Base-by-base conservation (phyloP, 1,139 yeast genomes). In the Sugiyamaella castrensis region DNA sequence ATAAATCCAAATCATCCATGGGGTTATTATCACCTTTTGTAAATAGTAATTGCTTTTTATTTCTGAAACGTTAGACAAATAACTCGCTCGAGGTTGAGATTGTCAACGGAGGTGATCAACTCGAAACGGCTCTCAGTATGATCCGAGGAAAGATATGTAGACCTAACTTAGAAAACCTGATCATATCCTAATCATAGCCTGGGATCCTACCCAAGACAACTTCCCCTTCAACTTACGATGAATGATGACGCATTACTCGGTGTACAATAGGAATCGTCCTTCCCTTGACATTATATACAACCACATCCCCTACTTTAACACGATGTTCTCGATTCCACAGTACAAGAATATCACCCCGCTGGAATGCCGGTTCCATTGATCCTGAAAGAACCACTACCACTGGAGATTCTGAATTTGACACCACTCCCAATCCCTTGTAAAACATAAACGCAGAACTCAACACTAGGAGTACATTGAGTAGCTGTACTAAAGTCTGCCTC, bases 281-380 rank as follows among this genome's bases (percentile, higher is more conserved):
- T 2, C 84, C 87, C 47, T 79, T 77, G 28, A 91, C 79, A 61
- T 92, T 92, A 66, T 94, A 92, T n/a, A 92, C 98, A 10, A 92
- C 98, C 26, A 92, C 77, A 63, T 92, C 98, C n/a, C 99, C 99
- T 1, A 91, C 95, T 44, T 78, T 73, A 35, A 82, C 82, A 36
- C 69, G 69, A 16, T 70, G 61, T 52, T 85, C 83, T 56, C 97
- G 76, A 68, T 92, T 92, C 96, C 96, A 89, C 51, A 92, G 74
- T 63, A 92, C 84, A 53, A 92, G 72, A 37, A 94, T 84, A 65
- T 92, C 99, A 43, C 99, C 99, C 69, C 98, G 80, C 69, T 92
- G 98, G 75, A 94, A 94, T 0, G 98, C 98, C 1, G 99, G 99
- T 66, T 94, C 98, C 99, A 92, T 92, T 1, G 98, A 92, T 5